These are phyloP conservation scores for Nakataea oryzae DNA, from an alignment of 2,329 filamentous ascomycete species.

Conservation along the genomic window DNA sequence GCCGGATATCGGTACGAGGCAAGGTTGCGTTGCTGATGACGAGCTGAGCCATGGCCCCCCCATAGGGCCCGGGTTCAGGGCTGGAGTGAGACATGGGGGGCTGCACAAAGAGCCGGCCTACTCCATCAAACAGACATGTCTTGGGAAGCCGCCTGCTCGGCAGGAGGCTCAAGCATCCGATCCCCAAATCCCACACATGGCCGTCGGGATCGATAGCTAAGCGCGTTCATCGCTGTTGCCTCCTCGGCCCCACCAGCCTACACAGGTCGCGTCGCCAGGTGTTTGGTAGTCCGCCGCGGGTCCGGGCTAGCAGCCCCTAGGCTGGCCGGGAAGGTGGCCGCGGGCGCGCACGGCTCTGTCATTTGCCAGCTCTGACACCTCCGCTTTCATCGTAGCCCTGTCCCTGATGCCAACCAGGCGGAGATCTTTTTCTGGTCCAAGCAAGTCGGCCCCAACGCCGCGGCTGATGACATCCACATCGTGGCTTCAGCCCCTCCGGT, in stretches of 20 bases:
- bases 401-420: neutral
- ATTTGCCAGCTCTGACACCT: too few species aligned
- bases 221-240: neutral
- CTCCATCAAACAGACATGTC: neutral
- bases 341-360: too few species aligned
- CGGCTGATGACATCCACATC: neutral
- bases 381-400: too few species aligned
- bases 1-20: too few species aligned
- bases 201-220: neutral
- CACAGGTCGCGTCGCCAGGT: neutral
- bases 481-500: neutral
- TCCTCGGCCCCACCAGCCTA: too few species aligned
- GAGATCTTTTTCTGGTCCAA: neutral
- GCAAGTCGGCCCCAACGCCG: neutral
- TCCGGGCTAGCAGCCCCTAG: too few species aligned
- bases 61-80: neutral
- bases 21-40: neutral
- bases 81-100: neutral
- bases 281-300: too few species aligned
- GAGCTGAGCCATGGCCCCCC: neutral
- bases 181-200: neutral
- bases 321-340: too few species aligned
- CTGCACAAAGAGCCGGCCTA: neutral
- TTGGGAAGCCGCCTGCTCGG: neutral
- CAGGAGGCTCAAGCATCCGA: neutral